phyloP scores from a whole-genome alignment of 495 filamentous ascomycete species.

The Hypoxylon intermedium region DNA sequence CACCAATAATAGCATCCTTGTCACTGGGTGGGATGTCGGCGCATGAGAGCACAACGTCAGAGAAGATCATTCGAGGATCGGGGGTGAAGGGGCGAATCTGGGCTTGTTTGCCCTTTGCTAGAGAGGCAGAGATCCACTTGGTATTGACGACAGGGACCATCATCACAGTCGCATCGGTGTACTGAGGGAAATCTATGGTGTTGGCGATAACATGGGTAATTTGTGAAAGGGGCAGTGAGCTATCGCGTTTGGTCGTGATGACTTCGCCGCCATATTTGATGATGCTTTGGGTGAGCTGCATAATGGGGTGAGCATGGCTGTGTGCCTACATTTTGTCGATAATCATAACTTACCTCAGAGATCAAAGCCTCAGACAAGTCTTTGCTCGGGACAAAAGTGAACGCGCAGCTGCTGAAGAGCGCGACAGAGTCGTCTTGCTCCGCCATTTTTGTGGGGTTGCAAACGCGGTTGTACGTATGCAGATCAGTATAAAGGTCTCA shows the following conservation, averaged over 20 bases:
- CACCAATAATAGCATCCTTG: conserved; percentile 89
- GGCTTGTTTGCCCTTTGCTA: conserved; percentile 71
- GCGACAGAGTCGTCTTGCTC: conserved; percentile 34
- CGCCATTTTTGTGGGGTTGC: conserved; percentile 47
- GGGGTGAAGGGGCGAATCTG: conserved; percentile 86
- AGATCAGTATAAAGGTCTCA: neutral
- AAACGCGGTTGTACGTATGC: conserved; percentile 10
- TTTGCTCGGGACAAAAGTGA: conserved; percentile 56
- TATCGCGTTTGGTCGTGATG: conserved; percentile 51
- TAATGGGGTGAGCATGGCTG: conserved; percentile 50
- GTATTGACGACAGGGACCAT: conserved; percentile 87
- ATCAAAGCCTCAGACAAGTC: conserved; percentile 50
- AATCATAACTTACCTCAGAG: conserved; percentile 49
- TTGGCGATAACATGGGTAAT: conserved; percentile 85
- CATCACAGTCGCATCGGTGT: conserved; percentile 68
- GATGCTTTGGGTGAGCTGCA: conserved; percentile 56
- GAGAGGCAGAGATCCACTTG: conserved; percentile 74
- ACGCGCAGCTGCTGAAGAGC: conserved; percentile 49
- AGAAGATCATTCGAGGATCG: conserved; percentile 89
- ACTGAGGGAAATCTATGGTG: conserved; percentile 87
- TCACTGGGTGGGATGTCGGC: conserved; percentile 85
- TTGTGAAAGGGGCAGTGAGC: conserved; percentile 59
- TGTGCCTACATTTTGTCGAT: neutral
- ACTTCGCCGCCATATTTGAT: conserved; percentile 63
- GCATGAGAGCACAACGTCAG: conserved; percentile 76